These are phyloP conservation scores for Saraca asoca DNA, from an alignment of 331 rosid genomes.

Conservation along the genomic window DNA sequence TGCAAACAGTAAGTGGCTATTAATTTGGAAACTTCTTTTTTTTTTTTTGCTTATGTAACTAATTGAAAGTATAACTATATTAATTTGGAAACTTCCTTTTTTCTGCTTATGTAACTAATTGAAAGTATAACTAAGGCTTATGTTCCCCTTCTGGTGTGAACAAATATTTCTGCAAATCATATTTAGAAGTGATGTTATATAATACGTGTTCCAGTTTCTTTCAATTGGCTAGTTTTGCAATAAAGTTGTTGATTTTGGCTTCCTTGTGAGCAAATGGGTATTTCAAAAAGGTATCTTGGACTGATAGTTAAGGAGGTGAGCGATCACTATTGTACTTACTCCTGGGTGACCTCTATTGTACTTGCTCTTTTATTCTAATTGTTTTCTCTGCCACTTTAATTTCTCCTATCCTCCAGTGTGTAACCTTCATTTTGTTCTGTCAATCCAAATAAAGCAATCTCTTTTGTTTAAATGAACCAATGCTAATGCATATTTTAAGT, in stretches of 20 bases:
- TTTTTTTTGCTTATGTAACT: conserved; percentile 1
- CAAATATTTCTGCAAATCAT: conserved; percentile 23
- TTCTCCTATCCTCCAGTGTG: not conserved
- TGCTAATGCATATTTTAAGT: not conserved
- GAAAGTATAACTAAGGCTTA: conserved; percentile 22
- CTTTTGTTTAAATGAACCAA: not conserved
- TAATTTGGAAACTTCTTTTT: not conserved
- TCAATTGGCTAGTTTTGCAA: not conserved
- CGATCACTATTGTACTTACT: not conserved
- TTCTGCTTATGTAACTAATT: conserved; percentile 3
- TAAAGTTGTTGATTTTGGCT: not conserved
- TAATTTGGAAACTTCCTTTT: not conserved
- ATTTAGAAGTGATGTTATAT: conserved; percentile 7
- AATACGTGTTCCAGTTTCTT: conserved; percentile 7
- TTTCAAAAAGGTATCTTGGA: not conserved
- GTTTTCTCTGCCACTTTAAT: not conserved
- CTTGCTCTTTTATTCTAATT: not conserved
- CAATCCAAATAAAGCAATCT: not conserved
- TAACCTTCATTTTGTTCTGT: not conserved
- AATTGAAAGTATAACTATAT: too few relatives aligned
- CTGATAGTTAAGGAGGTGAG: not conserved
- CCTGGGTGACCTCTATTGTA: not conserved
- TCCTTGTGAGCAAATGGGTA: conserved; percentile 4
- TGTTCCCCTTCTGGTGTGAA: conserved; percentile 22
- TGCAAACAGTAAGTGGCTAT: conserved; percentile 69